Base-by-base conservation (phyloP, 1,284 basidiomycete species). In the Apiotrichum mycotoxinovorans region DNA sequence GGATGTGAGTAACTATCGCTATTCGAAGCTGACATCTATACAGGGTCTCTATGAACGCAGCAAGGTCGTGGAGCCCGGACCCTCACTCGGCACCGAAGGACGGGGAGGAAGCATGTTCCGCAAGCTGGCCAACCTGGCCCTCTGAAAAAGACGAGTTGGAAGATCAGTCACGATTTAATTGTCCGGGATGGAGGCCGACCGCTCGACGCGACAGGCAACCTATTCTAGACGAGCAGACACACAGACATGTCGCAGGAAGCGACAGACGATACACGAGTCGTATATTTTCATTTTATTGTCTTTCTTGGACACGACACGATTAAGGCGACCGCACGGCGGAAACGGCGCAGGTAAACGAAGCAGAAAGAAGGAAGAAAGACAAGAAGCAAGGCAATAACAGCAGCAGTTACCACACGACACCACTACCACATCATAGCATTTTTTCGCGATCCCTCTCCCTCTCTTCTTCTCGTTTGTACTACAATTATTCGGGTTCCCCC, bases 21-120 rank as follows among this genome's bases (percentile, higher is more conserved):
- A n/a, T 14, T 27, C 15, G 11, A 26, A 25, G 20, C 66, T 68
- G 54, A 65, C 47, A 10, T 12, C 30, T 30, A n/a, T 22, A 2
- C 38, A 70, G 68, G 66, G 55, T 1, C 56, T 71, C 25, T 71
- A 65, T 47, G 70, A 70, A 45, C 56, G 70, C 27, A 67, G 66
- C 41, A 56, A 59, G 40, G 48, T 61, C 44, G 47, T 70, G 2
- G 69, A 70, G 51, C 65, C 69, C 0, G 53, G 34, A 26, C 56
- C 53, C 27, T 26, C 43, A 18, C 52, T 22, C 20, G n/a, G 10
- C 40, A 41, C n/a, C 12, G 20, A 34, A 10, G 46, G 26, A 17
- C 46, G 46, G 11, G 46, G 45, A 10, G 56, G 51, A 27, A 58
- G 56, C 53, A 47, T 63, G 53, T 42, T 63, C 51, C 52, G 62